These are phyloP conservation scores for Fusarium sp. DNA, from an alignment of 2,329 filamentous ascomycete species.

Conservation along the genomic window DNA sequence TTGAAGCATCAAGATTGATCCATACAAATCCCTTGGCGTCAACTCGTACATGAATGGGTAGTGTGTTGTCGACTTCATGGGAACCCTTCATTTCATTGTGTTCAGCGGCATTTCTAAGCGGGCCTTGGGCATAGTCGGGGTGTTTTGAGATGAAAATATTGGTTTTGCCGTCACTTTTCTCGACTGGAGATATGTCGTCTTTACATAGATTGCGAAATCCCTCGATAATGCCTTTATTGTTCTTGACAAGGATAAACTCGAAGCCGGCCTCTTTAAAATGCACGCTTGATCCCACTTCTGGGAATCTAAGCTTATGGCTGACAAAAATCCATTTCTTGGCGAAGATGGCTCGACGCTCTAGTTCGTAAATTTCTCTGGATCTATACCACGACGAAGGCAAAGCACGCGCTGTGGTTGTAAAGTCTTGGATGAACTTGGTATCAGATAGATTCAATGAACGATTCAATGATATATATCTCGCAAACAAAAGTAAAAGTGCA, in stretches of 20 bases:
- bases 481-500: slow-evolving; percentile 49
- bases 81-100: too few relatives aligned
- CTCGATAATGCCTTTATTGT: slow-evolving; percentile 63
- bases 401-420: slow-evolving; percentile 46
- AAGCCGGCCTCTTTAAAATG: slow-evolving; percentile 66
- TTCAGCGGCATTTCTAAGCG: too few relatives aligned
- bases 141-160: too few relatives aligned
- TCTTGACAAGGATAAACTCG: slow-evolving; percentile 63
- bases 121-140: too few relatives aligned
- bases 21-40: slow-evolving; percentile 67
- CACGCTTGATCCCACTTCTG: slow-evolving; percentile 66
- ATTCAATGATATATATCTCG: slow-evolving; percentile 34
- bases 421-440: not conserved
- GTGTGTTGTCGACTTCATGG: not conserved
- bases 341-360: slow-evolving; percentile 67
- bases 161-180: too few relatives aligned
- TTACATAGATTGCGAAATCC: slow-evolving; percentile 67
- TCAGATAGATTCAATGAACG: slow-evolving; percentile 1
- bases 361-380: slow-evolving; percentile 63
- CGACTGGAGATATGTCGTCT: not conserved
- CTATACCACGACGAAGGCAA: slow-evolving; percentile 64
- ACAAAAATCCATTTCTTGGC: slow-evolving; percentile 67
- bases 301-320: slow-evolving; percentile 64
- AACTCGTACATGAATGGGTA: slow-evolving; percentile 57
- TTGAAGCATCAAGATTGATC: slow-evolving; percentile 65